Percentiles rank a stretch among this genome's conserved stretches.
These are phyloP conservation scores for Ceratobasidium sp. DNA, from an alignment of 1,284 basidiomycete genomes.

Conservation along the genomic window DNA sequence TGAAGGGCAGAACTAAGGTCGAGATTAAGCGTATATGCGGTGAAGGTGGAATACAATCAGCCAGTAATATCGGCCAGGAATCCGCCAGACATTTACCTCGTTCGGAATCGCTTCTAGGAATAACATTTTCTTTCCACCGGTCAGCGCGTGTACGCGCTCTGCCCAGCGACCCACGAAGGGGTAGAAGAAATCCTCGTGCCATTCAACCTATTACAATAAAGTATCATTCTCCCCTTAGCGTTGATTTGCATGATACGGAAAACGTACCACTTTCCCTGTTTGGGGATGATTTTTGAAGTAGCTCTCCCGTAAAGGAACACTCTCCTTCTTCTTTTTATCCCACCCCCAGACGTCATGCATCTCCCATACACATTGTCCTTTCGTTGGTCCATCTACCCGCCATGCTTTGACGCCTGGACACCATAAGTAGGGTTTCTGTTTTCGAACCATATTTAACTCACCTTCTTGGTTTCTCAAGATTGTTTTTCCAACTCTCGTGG, in stretches of 20 bases:
- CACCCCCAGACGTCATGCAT: conserved; percentile 95
- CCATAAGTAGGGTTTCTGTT: not conserved
- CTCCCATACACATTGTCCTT: conserved; percentile 85
- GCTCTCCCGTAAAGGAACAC: conserved; percentile 83
- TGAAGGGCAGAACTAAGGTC: conserved; percentile 73
- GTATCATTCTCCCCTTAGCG: not conserved
- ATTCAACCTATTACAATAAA: conserved; percentile 67
- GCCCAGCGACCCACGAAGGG: conserved; percentile 83
- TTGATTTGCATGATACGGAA: not conserved
- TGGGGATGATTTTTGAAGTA: conserved; percentile 82
- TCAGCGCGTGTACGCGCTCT: conserved; percentile 64
- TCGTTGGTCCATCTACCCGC: conserved; percentile 74
- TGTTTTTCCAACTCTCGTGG: conserved; percentile 70
- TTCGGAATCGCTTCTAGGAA: conserved; percentile 91
- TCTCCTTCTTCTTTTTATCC: conserved; percentile 74
- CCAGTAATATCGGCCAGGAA: not conserved
- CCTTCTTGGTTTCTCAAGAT: conserved; percentile 70
- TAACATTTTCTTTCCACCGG: conserved; percentile 70
- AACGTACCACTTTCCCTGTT: conserved; percentile 66
- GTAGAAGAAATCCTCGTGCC: conserved; percentile 87
- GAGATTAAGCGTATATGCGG: not conserved
- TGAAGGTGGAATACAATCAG: not conserved
- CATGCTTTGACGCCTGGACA: conserved; percentile 56
- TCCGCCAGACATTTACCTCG: conserved; percentile 68
- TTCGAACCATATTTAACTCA: conserved; percentile 45